A percentile compares a stretch with the other conserved stretches of the same genome.
Conservation (phyloP, 768 basidiomycete species). For the Mycena pura region DNA sequence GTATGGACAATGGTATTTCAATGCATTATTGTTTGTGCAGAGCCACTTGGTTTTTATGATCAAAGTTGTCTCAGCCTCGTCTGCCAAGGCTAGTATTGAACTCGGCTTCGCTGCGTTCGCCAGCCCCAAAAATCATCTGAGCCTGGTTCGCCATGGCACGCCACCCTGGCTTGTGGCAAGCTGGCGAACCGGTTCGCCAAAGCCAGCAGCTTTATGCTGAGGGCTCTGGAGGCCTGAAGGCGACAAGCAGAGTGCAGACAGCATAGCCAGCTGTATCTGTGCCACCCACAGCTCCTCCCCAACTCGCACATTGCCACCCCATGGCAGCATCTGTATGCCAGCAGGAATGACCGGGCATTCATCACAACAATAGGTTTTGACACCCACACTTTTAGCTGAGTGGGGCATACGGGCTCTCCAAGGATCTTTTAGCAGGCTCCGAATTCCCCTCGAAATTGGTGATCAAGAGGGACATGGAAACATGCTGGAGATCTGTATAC, state of each 20-base stretch:
- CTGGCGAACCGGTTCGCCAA: not conserved
- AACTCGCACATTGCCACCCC: slow-evolving; percentile 41
- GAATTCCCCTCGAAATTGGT: slow-evolving; percentile 46
- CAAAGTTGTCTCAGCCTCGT: no score
- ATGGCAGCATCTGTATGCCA: slow-evolving; percentile 42
- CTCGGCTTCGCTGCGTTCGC: no score
- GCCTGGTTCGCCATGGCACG: no score
- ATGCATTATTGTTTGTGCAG: no score
- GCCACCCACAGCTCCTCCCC: slow-evolving; percentile 39
- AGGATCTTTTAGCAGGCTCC: slow-evolving; percentile 52
- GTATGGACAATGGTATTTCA: no score
- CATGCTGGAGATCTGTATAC: slow-evolving; percentile 44
- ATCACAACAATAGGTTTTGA: slow-evolving; percentile 56
- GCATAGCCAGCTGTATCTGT: no score
- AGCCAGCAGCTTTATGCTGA: not conserved
- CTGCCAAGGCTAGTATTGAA: no score
- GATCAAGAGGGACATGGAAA: slow-evolving; percentile 31
- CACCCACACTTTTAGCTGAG: slow-evolving; percentile 50
- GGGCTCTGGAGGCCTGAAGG: not conserved
- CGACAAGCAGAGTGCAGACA: slow-evolving; percentile 9
- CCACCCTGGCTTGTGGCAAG: no score
- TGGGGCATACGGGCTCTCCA: slow-evolving; percentile 57
- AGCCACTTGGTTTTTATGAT: no score
- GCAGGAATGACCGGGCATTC: slow-evolving; percentile 43
- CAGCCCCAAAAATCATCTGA: no score